Base-by-base conservation (phyloP, 169 alveolate species). In the Theileria equi region DNA sequence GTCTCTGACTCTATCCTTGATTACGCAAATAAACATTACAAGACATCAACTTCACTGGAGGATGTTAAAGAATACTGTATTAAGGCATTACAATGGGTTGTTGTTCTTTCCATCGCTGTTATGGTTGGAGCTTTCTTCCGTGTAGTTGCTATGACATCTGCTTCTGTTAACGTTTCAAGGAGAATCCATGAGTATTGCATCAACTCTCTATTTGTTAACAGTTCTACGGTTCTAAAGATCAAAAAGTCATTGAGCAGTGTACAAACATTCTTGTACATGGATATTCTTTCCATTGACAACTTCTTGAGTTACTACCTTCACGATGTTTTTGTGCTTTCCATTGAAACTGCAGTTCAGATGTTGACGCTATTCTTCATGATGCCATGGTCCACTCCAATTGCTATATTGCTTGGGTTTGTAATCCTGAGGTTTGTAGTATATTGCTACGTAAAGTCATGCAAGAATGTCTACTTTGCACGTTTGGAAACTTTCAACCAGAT, bases 271-370 rank as follows among this genome's bases (percentile, higher is more conserved):
- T 36, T 71, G 32, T 38, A 66, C 0, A 62, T 65, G 7, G 83
- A 73, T 54, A 63, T 73, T 17, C 45, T 50, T 43, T 50, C 43
- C 40, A 63, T 73, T n/a, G 83, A 73, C 35, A 77, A 73, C 25
- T 43, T 35, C 40, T 25, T 62, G 21, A 70, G 71, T 1, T 55
- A 66, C 44, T 38, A 45, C 54, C 29, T 62, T 19, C 49, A 57
- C 5, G 54, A 62, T 17, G 26, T 62, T 8, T 29, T 62, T 10
- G 43, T 55, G 4, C 2, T 62, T 7, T 64, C 63, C n/a, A 50
- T 62, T 23, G 59, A 23, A 11, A 50, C 68, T 3, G 41, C 60
- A 23, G 41, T 54, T 16, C 80, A 52, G 44, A 31, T 62, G 43
- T n/a, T 73, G 8, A 73, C 83, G 11, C n/a, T 73, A 29, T 73